A percentile compares a stretch with the other conserved stretches of the same genome.
Conservation (phyloP, 2,329 filamentous ascomycete species). For the Thelonectria rubi region DNA sequence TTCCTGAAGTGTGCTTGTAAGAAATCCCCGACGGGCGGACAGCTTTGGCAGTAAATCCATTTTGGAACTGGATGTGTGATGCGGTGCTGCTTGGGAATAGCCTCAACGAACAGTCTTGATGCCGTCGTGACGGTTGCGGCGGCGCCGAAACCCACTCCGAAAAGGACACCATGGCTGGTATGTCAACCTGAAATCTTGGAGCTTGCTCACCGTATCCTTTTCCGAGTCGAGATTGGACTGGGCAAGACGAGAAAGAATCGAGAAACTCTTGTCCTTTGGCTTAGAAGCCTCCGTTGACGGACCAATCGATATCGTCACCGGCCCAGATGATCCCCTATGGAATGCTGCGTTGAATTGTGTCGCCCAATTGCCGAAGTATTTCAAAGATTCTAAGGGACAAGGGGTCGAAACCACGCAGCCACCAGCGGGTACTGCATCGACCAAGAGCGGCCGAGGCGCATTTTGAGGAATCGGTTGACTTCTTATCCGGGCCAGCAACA, state of each 20-base stretch:
- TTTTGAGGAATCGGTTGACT: neutral
- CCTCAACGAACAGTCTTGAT: slow-evolving; percentile 11
- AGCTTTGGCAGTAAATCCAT: neutral
- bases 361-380: slow-evolving; percentile 7
- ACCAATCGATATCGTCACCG: neutral
- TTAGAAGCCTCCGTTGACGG: neutral
- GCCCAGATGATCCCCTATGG: neutral
- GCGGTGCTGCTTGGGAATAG: slow-evolving; percentile 13
- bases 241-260: neutral
- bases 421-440: neutral
- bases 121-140: slow-evolving; percentile 6
- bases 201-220: neutral
- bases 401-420: slow-evolving; percentile 5
- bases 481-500: neutral
- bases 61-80: neutral
- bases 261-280: neutral
- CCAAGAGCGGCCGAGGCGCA: neutral
- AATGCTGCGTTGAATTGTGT: neutral
- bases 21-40: slow-evolving; percentile 13
- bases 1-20: slow-evolving; percentile 3
- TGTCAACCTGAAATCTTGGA: neutral
- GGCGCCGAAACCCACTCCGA: slow-evolving; percentile 5
- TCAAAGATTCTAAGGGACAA: slow-evolving; percentile 1
- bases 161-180: neutral
- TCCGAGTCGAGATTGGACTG: neutral